Conservation (phyloP, 176 grass and related monocot species). For the Zea luxurians region DNA sequence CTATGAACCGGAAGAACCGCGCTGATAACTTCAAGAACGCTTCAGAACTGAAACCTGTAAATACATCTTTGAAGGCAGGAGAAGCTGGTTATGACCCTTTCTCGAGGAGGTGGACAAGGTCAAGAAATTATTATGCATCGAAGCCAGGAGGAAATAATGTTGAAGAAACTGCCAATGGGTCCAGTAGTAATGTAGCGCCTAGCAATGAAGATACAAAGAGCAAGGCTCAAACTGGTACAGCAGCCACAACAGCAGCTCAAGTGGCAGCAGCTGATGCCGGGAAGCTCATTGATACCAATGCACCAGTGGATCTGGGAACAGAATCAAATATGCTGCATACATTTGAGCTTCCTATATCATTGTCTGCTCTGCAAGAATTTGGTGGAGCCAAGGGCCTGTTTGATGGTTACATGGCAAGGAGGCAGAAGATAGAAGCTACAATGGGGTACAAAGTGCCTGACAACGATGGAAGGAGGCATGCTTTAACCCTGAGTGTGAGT, state of each 20-base stretch:
- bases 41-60: slow-evolving; percentile 85
- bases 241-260: slow-evolving; percentile 65
- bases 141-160: slow-evolving; percentile 56
- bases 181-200: slow-evolving; percentile 9
- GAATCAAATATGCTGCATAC: slow-evolving; percentile 66
- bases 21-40: slow-evolving; percentile 96
- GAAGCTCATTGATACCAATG: slow-evolving; percentile 84
- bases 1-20: slow-evolving; percentile 92
- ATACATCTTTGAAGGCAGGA: slow-evolving; percentile 79
- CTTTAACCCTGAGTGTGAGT: slow-evolving; percentile 65
- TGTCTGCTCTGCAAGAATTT: slow-evolving; percentile 63
- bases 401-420: slow-evolving; percentile 67
- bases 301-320: slow-evolving; percentile 81
- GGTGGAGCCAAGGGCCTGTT: slow-evolving; percentile 74
- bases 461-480: slow-evolving; percentile 70
- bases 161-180: slow-evolving; percentile 44
- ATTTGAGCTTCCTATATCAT: slow-evolving; percentile 82
- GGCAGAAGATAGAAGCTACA: slow-evolving; percentile 72
- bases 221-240: slow-evolving; percentile 42
- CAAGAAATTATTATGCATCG: slow-evolving; percentile 77
- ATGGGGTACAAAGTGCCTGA: slow-evolving; percentile 74
- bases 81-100: slow-evolving; percentile 97
- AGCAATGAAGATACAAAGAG: slow-evolving; percentile 43
- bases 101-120: slow-evolving; percentile 95
- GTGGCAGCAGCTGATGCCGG: slow-evolving; percentile 83